phyloP scores from a whole-genome alignment of 441 rosid species.

The Melianthus villosus region DNA sequence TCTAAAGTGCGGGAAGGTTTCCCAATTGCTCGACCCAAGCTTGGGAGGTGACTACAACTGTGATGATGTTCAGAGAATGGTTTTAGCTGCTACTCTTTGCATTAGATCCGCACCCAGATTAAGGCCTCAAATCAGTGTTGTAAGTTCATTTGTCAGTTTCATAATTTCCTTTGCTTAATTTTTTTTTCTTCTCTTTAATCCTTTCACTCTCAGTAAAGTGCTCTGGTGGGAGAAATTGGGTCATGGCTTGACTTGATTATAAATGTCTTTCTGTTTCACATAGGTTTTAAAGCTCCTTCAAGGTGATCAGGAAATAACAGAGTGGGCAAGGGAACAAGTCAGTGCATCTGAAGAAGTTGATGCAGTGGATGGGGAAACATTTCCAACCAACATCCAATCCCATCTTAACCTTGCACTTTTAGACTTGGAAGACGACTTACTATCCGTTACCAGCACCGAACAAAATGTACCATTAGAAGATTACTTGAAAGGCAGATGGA shows the following conservation, averaged over 20 bases:
- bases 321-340: constrained; percentile 56
- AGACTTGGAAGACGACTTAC: constrained; percentile 58
- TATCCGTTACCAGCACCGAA: constrained; percentile 42
- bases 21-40: constrained; percentile 52
- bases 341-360: constrained; percentile 28
- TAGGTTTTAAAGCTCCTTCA: constrained; percentile 68
- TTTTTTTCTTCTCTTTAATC: no score
- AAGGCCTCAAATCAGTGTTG: constrained; percentile 61
- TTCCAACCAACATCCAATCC: constrained; percentile 43
- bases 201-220: no score
- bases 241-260: no score
- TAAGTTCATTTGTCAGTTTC: constrained; percentile 12
- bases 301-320: constrained; percentile 52
- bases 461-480: constrained; percentile 44
- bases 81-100: constrained; percentile 74
- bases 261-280: neutral
- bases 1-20: constrained; percentile 42
- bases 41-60: constrained; percentile 22
- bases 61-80: constrained; percentile 44
- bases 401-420: constrained; percentile 69
- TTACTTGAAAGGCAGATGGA: constrained; percentile 54
- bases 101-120: constrained; percentile 37
- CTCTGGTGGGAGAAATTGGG: no score
- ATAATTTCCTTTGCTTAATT: no score
- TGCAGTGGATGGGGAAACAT: constrained; percentile 21